Base-by-base conservation (phyloP, 2,329 filamentous ascomycete genomes). In the Apiospora aurea region DNA sequence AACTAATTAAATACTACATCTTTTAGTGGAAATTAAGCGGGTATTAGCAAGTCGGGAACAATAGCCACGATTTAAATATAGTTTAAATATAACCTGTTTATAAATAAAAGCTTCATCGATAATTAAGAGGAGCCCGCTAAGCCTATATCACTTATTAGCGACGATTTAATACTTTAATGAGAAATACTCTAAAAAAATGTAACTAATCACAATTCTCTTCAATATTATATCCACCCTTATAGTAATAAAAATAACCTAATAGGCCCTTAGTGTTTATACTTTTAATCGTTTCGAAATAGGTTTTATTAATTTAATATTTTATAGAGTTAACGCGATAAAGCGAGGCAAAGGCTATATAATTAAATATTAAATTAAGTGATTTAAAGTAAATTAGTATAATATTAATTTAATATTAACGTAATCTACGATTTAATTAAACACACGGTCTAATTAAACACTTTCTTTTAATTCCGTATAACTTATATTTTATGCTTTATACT, bases 1-100 rank as follows among this genome's bases (percentile, higher is more conserved):
- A 51, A 26, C 47, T n/a, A 51, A 11, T n/a, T n/a, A 26, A 51
- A n/a, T 51, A 51, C n/a, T n/a, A 51, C 47, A 11, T 24, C n/a
- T 51, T 51, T 8, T n/a, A 51, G 47, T 51, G n/a, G 47, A 26
- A 51, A 51, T 51, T n/a, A 51, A 51, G 47, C n/a, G 47, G 47
- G n/a, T 24, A 51, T 51, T 13, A 51, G n/a, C 47, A n/a, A 51
- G 47, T 51, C 47, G 47, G 47, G 47, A 51, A 51, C 47, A 51
- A 24, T 24, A 26, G 47, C 47, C n/a, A 51, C 47, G 47, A n/a
- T 51, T n/a, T n/a, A 51, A n/a, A n/a, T 51, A n/a, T n/a, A 26
- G 47, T 51, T n/a, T 51, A n/a, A 51, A 51, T 51, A 24, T 24
- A n/a, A 51, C 47, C 47, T 51, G 47, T 51, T 51, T n/a, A 13